A percentile compares a stretch with the other conserved stretches of the same genome.
Evolutionary conservation across 2,329 filamentous ascomycete species (phyloP).

Genomic region (Cladorrhinum sp.): DNA sequence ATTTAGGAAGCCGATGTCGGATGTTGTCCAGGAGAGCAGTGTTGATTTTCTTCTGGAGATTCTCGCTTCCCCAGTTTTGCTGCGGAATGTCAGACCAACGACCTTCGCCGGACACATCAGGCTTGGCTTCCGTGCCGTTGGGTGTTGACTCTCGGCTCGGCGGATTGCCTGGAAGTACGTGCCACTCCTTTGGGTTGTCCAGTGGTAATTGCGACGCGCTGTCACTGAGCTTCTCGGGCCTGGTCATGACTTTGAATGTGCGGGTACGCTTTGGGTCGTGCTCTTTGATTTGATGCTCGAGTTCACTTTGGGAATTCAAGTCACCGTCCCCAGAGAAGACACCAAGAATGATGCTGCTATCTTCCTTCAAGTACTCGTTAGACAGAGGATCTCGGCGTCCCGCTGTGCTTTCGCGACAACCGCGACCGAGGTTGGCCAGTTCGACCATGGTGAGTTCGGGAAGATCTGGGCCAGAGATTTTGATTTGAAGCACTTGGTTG

Average conservation of each 20-base stretch:
- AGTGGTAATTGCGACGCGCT: constrained; percentile 36
- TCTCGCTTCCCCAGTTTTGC: constrained; percentile 35
- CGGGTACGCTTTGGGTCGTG: constrained; percentile 34
- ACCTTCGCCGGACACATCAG: constrained; percentile 22
- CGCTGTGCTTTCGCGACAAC: constrained; percentile 42
- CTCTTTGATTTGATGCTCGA: constrained; percentile 45
- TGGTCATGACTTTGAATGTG: constrained; percentile 56
- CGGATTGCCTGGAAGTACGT: constrained; percentile 44
- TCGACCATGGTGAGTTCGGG: constrained; percentile 58
- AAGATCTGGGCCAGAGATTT: constrained; percentile 44
- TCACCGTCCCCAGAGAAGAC: constrained; percentile 57
- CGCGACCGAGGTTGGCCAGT: constrained; percentile 49
- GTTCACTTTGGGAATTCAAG: constrained; percentile 54
- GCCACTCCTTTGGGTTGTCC: constrained; percentile 37
- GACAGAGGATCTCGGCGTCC: constrained; percentile 48
- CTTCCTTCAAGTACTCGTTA: constrained; percentile 53
- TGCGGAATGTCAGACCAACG: constrained; percentile 31
- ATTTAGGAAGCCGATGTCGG: constrained; percentile 29
- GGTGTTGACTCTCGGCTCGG: constrained; percentile 19
- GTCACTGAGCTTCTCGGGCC: constrained; percentile 44
- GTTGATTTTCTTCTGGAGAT: constrained; percentile 38
- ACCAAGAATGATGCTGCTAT: constrained; percentile 57
- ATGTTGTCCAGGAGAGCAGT: constrained; percentile 34
- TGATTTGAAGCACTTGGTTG: constrained; percentile 30
- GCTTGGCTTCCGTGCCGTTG: constrained; percentile 18